Conservation (phyloP, 345 rosid species). For the Syzygium jambos region DNA sequence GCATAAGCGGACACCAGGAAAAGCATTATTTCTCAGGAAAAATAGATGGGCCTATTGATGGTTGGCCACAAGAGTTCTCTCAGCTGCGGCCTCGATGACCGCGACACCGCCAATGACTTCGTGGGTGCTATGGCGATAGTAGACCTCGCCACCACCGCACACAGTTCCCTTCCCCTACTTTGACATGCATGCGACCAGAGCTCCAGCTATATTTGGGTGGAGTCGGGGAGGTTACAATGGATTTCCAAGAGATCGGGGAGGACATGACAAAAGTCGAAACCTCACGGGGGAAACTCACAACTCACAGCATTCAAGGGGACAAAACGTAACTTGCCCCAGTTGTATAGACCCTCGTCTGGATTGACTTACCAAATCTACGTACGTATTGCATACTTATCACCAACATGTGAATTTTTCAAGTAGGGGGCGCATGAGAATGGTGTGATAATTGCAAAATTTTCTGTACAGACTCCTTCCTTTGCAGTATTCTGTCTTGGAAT, state of each 20-base stretch:
- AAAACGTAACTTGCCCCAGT: neutral
- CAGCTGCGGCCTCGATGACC: neutral
- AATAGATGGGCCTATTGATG: neutral
- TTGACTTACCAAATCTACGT: neutral
- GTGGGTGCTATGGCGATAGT: neutral
- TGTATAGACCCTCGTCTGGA: neutral
- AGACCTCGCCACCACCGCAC: neutral
- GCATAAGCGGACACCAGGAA: neutral
- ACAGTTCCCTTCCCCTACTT: neutral
- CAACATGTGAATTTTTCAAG: neutral
- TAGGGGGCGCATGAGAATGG: neutral
- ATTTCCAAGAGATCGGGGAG: neutral
- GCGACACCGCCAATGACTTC: neutral
- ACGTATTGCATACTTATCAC: neutral
- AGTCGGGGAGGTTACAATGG: neutral
- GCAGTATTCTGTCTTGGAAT: neutral
- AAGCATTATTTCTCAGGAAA: neutral
- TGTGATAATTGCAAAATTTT: neutral
- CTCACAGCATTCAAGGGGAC: neutral
- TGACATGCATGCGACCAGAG: accelerated
- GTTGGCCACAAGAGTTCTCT: neutral
- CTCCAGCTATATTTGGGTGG: neutral
- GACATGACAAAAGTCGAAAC: neutral
- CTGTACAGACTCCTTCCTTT: neutral
- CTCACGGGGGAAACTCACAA: accelerated